Evolutionary conservation across 352 stramenopile species (phyloP).

Genomic region (Phytophthora syringae): DNA sequence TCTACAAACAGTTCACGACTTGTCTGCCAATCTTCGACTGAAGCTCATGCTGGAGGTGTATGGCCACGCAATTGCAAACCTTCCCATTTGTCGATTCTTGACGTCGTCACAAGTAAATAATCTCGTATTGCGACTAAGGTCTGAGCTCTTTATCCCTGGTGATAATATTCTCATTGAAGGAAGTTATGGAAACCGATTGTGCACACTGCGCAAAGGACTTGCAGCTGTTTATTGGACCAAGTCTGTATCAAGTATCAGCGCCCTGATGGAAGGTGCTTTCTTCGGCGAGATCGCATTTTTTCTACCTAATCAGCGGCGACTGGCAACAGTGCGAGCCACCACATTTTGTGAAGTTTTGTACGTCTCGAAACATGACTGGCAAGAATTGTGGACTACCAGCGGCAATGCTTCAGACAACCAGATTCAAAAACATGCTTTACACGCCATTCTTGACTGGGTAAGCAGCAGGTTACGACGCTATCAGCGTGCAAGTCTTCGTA

Average conservation of each 20-base stretch:
- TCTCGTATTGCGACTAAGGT: conserved; percentile 59
- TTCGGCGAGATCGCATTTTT: conserved; percentile 83
- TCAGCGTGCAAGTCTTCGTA: conserved; percentile 39
- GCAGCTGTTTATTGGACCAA: conserved; percentile 63
- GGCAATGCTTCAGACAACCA: conserved; percentile 42
- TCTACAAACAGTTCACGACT: conserved; percentile 56
- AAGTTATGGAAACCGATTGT: conserved; percentile 62
- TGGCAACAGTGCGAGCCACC: conserved; percentile 68
- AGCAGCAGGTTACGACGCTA: conserved; percentile 47
- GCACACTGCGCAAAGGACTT: conserved; percentile 58
- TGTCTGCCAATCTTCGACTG: conserved; percentile 72
- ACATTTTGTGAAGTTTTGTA: conserved; percentile 70
- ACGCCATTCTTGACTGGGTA: conserved; percentile 73
- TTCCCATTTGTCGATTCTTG: conserved; percentile 70
- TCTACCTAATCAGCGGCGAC: conserved; percentile 53
- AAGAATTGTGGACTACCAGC: conserved; percentile 57
- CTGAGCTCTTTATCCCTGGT: conserved; percentile 75
- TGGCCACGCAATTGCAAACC: conserved; percentile 44
- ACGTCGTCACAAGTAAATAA: conserved; percentile 69
- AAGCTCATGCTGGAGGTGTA: conserved; percentile 84
- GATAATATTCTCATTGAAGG: conserved; percentile 70
- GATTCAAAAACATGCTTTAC: conserved; percentile 57
- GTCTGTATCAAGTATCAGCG: conserved; percentile 54
- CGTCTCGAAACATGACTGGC: conserved; percentile 67
- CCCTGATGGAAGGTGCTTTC: conserved; percentile 65